Evolutionary conservation across 495 filamentous ascomycete species (phyloP).

Genomic region (Aspergillus bridgeri): DNA sequence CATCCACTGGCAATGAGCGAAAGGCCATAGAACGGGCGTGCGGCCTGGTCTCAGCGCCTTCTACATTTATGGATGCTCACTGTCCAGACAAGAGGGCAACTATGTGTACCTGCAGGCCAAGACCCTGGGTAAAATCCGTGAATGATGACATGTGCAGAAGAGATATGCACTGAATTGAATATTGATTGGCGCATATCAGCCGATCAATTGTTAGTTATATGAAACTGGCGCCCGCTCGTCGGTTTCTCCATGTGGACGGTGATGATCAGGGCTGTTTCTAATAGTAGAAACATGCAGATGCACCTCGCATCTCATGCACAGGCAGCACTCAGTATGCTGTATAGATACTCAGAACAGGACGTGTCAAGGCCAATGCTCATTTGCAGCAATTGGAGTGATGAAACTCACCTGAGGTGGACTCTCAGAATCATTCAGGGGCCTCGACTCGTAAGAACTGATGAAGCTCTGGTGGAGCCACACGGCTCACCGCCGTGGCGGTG

Average conservation of each 20-base stretch:
- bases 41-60: too few species aligned
- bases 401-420: too few species aligned
- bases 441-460: conserved; percentile 4
- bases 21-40: too few species aligned
- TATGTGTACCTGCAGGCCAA: neutral
- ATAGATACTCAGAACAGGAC: neutral
- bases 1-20: too few species aligned
- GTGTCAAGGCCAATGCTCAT: neutral
- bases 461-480: conserved; percentile 18
- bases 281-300: neutral
- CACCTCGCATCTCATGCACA: neutral
- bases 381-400: too few species aligned
- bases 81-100: neutral
- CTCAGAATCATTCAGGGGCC: conserved; percentile 20
- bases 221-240: neutral
- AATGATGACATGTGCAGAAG: neutral
- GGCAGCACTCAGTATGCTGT: neutral
- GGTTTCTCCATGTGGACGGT: neutral
- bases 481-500: conserved; percentile 18
- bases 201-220: neutral
- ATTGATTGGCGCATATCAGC: neutral
- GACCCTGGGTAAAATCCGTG: neutral
- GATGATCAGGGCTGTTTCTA: neutral
- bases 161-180: neutral
- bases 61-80: too few species aligned